phyloP scores from a whole-genome alignment of 345 rosid genomes.

The Boechera retrofracta region DNA sequence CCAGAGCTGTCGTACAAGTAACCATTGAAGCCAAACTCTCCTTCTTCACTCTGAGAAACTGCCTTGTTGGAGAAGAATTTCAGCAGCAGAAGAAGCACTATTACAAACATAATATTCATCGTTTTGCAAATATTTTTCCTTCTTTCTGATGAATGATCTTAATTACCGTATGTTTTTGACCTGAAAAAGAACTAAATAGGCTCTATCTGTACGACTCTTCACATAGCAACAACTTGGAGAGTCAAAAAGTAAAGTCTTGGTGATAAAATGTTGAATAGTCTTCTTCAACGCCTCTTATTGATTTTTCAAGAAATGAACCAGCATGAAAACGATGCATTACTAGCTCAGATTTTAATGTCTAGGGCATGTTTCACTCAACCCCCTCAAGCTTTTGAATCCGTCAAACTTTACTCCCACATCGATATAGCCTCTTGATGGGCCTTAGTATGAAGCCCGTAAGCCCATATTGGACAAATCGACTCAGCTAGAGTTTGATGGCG shows the following conservation, averaged over 20 bases:
- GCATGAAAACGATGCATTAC: not conserved
- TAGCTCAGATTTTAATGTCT: no score
- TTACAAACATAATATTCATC: not conserved
- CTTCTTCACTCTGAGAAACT: slow-evolving; percentile 15
- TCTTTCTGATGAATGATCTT: slow-evolving; percentile 22
- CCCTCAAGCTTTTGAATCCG: not conserved
- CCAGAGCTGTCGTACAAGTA: slow-evolving; percentile 33
- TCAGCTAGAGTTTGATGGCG: not conserved
- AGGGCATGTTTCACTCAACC: no score
- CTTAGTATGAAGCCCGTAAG: not conserved
- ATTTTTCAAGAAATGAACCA: not conserved
- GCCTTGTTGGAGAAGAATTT: slow-evolving; percentile 4
- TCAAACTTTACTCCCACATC: no score
- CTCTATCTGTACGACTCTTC: not conserved
- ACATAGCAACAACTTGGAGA: slow-evolving; percentile 5
- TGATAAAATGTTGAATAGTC: not conserved
- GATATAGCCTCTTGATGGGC: slow-evolving; percentile 7
- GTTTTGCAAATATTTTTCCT: not conserved
- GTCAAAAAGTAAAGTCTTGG: slow-evolving; percentile 3
- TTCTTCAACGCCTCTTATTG: not conserved
- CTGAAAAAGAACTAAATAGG: not conserved
- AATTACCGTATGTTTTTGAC: not conserved
- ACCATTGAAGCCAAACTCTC: slow-evolving; percentile 30
- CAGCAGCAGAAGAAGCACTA: not conserved
- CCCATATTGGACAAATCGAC: slow-evolving; percentile 2